phyloP scores from a whole-genome alignment of 2,329 filamentous ascomycete genomes.

The Didymella arachidicola region DNA sequence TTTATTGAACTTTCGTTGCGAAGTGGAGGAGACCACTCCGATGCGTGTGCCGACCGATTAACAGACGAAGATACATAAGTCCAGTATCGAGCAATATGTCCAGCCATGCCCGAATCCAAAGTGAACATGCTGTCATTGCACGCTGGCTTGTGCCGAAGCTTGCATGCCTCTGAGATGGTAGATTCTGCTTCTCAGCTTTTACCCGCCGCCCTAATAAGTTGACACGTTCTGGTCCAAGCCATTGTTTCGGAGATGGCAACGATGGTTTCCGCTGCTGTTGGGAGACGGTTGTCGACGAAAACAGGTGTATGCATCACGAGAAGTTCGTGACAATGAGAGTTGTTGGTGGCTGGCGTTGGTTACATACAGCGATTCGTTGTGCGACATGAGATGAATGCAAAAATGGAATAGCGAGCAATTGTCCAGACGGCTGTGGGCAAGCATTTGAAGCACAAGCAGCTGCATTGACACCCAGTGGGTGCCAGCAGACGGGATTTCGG shows the following conservation, averaged over 20 bases:
- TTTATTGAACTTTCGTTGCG: too few species aligned
- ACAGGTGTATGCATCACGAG: background rate
- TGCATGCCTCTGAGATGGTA: too few species aligned
- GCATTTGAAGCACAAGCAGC: background rate
- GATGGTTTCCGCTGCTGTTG: background rate
- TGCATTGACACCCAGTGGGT: background rate
- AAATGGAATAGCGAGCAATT: background rate
- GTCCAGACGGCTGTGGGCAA: background rate
- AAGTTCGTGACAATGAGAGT: background rate
- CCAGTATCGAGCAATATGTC: too few species aligned
- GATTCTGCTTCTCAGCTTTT: too few species aligned
- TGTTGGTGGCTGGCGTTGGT: background rate
- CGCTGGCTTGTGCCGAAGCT: too few species aligned
- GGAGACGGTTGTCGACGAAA: background rate
- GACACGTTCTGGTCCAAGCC: background rate
- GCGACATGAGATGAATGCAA: background rate
- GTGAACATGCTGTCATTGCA: too few species aligned
- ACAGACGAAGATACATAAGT: too few species aligned
- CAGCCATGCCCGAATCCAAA: too few species aligned
- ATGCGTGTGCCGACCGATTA: too few species aligned
- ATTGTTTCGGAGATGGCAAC: background rate
- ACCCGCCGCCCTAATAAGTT: too few species aligned
- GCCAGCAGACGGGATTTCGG: background rate
- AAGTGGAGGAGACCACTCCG: too few species aligned
- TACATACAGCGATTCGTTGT: background rate